phyloP scores from a whole-genome alignment of 1,284 basidiomycete genomes.

The Ceratobasidium sp. region DNA sequence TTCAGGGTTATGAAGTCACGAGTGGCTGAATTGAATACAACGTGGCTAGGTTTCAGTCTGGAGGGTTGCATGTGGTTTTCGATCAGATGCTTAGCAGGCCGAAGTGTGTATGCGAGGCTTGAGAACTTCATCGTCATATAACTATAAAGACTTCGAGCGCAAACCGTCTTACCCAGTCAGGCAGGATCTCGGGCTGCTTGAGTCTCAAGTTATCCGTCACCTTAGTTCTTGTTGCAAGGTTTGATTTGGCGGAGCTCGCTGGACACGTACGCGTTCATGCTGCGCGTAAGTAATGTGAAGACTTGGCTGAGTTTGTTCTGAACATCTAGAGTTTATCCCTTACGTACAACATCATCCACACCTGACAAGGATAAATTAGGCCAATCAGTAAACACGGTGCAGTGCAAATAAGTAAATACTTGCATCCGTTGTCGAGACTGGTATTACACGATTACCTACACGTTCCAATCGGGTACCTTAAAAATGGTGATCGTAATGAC shows the following conservation, averaged over 20 bases:
- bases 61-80: neutral
- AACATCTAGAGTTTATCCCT: no score
- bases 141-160: neutral
- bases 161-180: neutral
- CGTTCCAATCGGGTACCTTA: no score
- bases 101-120: neutral
- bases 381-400: no score
- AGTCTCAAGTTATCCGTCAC: neutral
- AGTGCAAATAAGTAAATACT: no score
- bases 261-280: neutral
- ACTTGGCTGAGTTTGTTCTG: no score
- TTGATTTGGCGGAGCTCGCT: neutral
- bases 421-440: no score
- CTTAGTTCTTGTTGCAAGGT: neutral
- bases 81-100: neutral
- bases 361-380: no score
- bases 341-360: no score
- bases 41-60: neutral
- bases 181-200: neutral
- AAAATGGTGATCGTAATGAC: no score
- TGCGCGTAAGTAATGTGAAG: neutral
- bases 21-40: neutral
- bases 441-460: no score
- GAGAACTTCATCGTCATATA: neutral
- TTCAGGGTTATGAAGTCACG: slow-evolving; percentile 19